Conservation (phyloP, 495 filamentous ascomycete species). For the Trichoderma gamsii region DNA sequence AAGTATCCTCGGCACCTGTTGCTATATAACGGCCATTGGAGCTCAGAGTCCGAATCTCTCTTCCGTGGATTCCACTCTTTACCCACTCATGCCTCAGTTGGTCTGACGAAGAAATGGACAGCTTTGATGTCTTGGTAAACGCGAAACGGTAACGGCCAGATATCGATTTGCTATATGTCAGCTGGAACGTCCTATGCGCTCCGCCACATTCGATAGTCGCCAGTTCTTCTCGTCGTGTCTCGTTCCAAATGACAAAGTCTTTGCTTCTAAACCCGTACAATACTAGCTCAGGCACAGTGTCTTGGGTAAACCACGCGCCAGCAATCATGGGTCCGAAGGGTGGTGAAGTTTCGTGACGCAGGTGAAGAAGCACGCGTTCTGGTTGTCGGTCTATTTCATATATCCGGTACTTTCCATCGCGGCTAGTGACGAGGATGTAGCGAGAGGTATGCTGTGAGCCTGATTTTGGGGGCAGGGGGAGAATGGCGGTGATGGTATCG, state of each 20-base stretch:
- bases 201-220: constrained; percentile 74
- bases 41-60: constrained; percentile 80
- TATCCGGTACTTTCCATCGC: constrained; percentile 68
- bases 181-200: constrained; percentile 66
- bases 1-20: constrained; percentile 86
- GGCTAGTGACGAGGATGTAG: constrained; percentile 60
- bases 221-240: constrained; percentile 56
- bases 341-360: constrained; percentile 43
- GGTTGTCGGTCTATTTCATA: constrained; percentile 30
- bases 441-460: constrained; percentile 17
- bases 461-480: constrained; percentile 29
- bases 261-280: constrained; percentile 76
- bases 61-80: constrained; percentile 67
- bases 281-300: constrained; percentile 45
- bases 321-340: constrained; percentile 65
- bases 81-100: constrained; percentile 32
- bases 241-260: constrained; percentile 74
- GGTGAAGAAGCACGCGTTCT: constrained; percentile 18
- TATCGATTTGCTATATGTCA: constrained; percentile 36
- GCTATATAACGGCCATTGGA: constrained; percentile 53
- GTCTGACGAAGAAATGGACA: constrained; percentile 47
- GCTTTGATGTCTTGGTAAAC: constrained; percentile 50
- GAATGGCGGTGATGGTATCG: constrained; percentile 67
- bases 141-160: constrained; percentile 39
- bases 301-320: constrained; percentile 53